Conservation (phyloP, 192 early-diverging fungal genomes). For the Diversispora epigaea region DNA sequence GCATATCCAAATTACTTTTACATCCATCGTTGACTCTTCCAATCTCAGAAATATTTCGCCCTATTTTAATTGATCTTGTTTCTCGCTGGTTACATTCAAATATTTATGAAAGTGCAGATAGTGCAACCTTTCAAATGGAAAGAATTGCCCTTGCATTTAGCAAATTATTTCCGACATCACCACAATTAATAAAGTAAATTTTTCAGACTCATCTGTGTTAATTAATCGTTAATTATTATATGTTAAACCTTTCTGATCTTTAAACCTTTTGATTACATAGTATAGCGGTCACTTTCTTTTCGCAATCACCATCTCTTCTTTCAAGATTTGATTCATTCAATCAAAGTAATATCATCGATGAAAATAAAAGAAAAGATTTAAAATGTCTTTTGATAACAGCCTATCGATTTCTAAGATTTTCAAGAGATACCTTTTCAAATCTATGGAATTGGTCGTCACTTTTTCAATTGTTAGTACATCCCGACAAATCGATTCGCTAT, state of each 20-base stretch:
- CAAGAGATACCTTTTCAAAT: constrained; percentile 45
- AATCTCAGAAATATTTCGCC: constrained; percentile 61
- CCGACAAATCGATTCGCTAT: constrained; percentile 46
- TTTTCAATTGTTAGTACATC: constrained; percentile 45
- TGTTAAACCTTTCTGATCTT: background rate
- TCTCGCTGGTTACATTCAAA: constrained; percentile 65
- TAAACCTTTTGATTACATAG: constrained; percentile 35
- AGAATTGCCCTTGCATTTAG: constrained; percentile 56
- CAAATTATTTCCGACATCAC: constrained; percentile 61
- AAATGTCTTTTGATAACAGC: constrained; percentile 50
- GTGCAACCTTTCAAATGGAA: constrained; percentile 40
- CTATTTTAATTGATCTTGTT: constrained; percentile 77
- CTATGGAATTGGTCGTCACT: constrained; percentile 60
- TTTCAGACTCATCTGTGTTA: constrained; percentile 1
- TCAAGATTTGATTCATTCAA: constrained; percentile 34
- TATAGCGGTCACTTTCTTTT: constrained; percentile 58
- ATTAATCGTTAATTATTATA: constrained; percentile 7
- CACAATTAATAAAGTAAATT: constrained; percentile 65
- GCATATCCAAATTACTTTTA: constrained; percentile 25
- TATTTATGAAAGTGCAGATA: constrained; percentile 26
- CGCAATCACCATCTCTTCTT: constrained; percentile 52
- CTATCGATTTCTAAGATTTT: constrained; percentile 53
- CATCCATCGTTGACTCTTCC: constrained; percentile 33
- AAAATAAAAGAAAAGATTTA: constrained; percentile 31
- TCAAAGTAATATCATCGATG: background rate